These are phyloP conservation scores for Rickenella mellea DNA, from an alignment of 768 basidiomycete species.

Conservation along the genomic window DNA sequence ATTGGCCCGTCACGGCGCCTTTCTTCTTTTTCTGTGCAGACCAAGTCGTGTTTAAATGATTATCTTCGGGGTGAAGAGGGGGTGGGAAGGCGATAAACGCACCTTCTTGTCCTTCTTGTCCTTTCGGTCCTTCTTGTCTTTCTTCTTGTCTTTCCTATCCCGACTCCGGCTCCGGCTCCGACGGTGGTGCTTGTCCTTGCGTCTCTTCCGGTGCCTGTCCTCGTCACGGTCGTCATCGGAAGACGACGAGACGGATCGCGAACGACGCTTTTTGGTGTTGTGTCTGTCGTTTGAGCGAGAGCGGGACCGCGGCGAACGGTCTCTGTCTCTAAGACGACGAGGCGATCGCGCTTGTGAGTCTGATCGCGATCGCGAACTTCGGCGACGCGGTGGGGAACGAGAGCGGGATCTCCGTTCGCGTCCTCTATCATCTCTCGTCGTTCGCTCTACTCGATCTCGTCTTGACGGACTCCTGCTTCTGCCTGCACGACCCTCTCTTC, in stretches of 20 bases:
- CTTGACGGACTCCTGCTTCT: conserved; percentile 4
- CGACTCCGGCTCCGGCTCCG: conserved; percentile 4
- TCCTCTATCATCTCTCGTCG: neutral
- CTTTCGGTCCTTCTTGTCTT: conserved; percentile 57
- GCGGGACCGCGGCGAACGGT: neutral
- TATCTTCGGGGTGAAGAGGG: neutral
- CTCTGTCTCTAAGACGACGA: conserved; percentile 5
- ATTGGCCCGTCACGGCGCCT: conserved; percentile 49
- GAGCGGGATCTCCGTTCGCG: conserved; percentile 8
- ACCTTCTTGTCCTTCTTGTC: conserved; percentile 55
- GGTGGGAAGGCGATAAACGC: conserved; percentile 9
- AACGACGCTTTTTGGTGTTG: conserved; percentile 6
- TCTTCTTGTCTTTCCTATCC: conserved; percentile 23
- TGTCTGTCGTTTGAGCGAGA: neutral
- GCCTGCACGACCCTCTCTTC: conserved; percentile 6
- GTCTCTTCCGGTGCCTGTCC: neutral
- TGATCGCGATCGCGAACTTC: conserved; percentile 7
- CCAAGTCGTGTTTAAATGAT: conserved; percentile 1
- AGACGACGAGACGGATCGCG: conserved; percentile 4
- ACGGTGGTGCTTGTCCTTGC: conserved; percentile 2
- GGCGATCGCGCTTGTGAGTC: conserved; percentile 19
- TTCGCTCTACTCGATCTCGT: neutral
- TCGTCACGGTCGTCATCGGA: conserved; percentile 1
- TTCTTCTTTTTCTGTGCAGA: conserved; percentile 46
- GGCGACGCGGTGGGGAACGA: conserved; percentile 13